These are phyloP conservation scores for Pichia sp. DNA, from an alignment of 1,139 yeast genomes.

Conservation along the genomic window DNA sequence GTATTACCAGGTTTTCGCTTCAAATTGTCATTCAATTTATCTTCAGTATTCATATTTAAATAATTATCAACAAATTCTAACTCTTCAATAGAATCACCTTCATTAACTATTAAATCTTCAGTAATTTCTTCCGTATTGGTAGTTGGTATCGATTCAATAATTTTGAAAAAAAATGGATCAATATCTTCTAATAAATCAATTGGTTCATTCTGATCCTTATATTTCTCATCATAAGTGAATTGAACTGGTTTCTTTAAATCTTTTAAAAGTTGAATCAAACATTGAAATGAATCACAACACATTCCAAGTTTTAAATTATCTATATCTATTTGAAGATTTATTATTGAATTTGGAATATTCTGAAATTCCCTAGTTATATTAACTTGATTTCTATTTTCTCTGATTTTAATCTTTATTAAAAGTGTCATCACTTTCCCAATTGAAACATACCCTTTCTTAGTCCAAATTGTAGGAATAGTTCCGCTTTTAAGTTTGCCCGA, in stretches of 20 bases:
- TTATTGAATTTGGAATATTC: constrained; percentile 35
- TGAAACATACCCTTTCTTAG: constrained; percentile 37
- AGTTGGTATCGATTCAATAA: background rate
- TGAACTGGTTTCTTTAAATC: constrained; percentile 66
- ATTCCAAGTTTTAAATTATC: constrained; percentile 38
- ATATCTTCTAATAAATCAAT: constrained; percentile 45
- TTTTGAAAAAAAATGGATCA: constrained; percentile 24
- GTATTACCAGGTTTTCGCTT: background rate
- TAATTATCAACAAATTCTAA: constrained; percentile 26
- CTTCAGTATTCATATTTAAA: constrained; percentile 13
- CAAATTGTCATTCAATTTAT: constrained; percentile 11
- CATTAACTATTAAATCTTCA: background rate
- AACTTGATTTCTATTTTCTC: constrained; percentile 5
- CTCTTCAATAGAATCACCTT: constrained; percentile 4
- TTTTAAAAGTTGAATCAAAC: constrained; percentile 56
- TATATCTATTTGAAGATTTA: constrained; percentile 9
- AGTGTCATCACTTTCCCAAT: constrained; percentile 40
- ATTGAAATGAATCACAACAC: constrained; percentile 82
- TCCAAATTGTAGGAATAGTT: constrained; percentile 27
- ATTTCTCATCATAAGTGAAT: constrained; percentile 43
- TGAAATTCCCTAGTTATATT: background rate
- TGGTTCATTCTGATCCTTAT: constrained; percentile 24
- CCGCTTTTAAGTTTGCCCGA: constrained; percentile 17
- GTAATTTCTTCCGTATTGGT: background rate
- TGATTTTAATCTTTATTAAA: constrained; percentile 32